These are phyloP conservation scores for Yamadazyma friedrichii DNA, from an alignment of 1,139 yeast species.

Conservation along the genomic window DNA sequence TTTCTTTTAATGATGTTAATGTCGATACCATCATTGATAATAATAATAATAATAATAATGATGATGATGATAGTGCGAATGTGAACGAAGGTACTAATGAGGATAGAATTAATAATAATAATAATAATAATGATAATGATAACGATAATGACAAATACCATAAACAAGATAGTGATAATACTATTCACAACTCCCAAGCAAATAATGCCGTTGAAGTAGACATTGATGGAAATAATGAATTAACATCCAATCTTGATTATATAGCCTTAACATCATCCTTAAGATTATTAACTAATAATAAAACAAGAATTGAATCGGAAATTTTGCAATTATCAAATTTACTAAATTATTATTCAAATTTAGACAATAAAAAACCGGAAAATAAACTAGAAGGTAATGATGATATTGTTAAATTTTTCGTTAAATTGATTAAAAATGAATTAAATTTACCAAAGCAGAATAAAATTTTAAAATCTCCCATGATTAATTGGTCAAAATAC, in stretches of 20 bases:
- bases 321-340: conserved; percentile 32
- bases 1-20: conserved; percentile 3
- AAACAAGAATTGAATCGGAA: conserved; percentile 27
- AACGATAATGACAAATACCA: background rate
- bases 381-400: conserved; percentile 9
- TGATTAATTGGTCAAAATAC: conserved; percentile 39
- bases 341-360: conserved; percentile 17
- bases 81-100: conserved; percentile 1
- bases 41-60: background rate
- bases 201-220: too few species aligned
- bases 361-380: conserved; percentile 1
- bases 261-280: conserved; percentile 36
- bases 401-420: conserved; percentile 28
- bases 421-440: conserved; percentile 29
- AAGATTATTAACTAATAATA: conserved; percentile 27
- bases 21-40: conserved; percentile 6
- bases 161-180: background rate
- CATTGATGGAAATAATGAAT: conserved; percentile 9
- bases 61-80: conserved; percentile 1
- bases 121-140: conserved; percentile 7
- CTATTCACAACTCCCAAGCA: background rate
- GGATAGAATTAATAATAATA: conserved; percentile 2
- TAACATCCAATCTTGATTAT: conserved; percentile 38
- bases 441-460: conserved; percentile 37
- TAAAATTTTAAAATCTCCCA: conserved; percentile 35